Conservation (phyloP, 2,329 filamentous ascomycete genomes). For the Xylaria sp. region DNA sequence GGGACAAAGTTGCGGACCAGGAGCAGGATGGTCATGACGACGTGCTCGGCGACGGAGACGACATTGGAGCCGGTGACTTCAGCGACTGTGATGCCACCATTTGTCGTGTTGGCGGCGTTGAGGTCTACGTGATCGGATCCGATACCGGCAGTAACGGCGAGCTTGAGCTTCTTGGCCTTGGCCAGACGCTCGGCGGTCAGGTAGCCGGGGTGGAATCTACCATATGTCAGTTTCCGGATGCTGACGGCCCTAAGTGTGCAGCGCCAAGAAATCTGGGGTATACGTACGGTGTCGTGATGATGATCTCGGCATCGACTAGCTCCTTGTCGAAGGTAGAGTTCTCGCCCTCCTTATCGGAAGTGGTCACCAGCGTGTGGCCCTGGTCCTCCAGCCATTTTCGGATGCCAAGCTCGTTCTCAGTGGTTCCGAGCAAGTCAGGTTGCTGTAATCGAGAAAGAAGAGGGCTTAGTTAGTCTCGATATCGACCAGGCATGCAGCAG, state of each 20-base stretch:
- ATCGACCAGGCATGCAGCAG: slow-evolving; percentile 1
- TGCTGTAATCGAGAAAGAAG: slow-evolving; percentile 58
- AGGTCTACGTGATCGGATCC: slow-evolving; percentile 99
- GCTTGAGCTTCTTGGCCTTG: slow-evolving; percentile 98
- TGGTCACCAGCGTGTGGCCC: slow-evolving; percentile 96
- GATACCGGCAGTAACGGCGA: slow-evolving; percentile 96
- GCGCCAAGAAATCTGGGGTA: slow-evolving; percentile 41
- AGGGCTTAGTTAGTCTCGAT: slow-evolving; percentile 38
- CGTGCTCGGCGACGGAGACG: slow-evolving; percentile 98
- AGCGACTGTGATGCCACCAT: slow-evolving; percentile 95
- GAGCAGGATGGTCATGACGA: slow-evolving; percentile 97
- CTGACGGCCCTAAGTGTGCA: slow-evolving; percentile 12
- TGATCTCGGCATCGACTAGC: slow-evolving; percentile 95
- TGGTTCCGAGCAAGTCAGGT: slow-evolving; percentile 90
- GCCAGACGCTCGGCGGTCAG: slow-evolving; percentile 94
- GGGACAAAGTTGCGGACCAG: slow-evolving; percentile 99
- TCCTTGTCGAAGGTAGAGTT: slow-evolving; percentile 94
- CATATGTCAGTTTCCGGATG: slow-evolving; percentile 34
- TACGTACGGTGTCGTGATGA: slow-evolving; percentile 94
- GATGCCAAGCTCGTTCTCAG: slow-evolving; percentile 97
- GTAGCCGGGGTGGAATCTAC: slow-evolving; percentile 97
- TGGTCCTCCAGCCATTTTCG: slow-evolving; percentile 98
- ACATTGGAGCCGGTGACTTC: slow-evolving; percentile 99
- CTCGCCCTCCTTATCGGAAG: slow-evolving; percentile 96
- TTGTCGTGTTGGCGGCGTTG: slow-evolving; percentile 96